Percentiles rank a stretch among this genome's conserved stretches.
These are phyloP conservation scores for Eucalyptus globulus DNA, from an alignment of 345 rosid species.

Conservation along the genomic window DNA sequence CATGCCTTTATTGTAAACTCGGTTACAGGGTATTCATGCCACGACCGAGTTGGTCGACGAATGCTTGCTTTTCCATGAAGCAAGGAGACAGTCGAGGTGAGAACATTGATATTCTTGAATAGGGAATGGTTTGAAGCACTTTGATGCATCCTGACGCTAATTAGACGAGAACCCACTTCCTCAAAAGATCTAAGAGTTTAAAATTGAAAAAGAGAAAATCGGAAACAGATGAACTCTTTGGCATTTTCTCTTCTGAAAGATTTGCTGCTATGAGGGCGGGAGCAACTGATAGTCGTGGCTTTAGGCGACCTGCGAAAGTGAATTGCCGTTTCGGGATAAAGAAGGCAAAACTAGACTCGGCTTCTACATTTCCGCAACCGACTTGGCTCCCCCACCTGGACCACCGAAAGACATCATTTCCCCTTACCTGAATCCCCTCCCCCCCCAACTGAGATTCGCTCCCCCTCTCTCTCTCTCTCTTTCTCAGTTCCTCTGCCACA, in stretches of 20 bases:
- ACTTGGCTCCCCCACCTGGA: neutral
- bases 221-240: neutral
- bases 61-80: neutral
- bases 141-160: neutral
- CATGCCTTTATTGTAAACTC: neutral
- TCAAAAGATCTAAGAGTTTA: neutral
- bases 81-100: neutral
- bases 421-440: neutral
- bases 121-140: neutral
- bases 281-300: slow-evolving; percentile 59
- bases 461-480: too few relatives aligned
- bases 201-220: neutral
- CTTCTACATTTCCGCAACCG: neutral
- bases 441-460: neutral
- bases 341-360: slow-evolving; percentile 9
- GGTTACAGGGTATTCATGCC: neutral
- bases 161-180: neutral
- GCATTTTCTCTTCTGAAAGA: neutral
- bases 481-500: neutral
- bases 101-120: neutral
- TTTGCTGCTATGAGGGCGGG: slow-evolving; percentile 11
- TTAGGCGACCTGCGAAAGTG: slow-evolving; percentile 47
- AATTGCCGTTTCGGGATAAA: slow-evolving; percentile 21
- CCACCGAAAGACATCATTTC: slow-evolving; percentile 5
- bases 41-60: neutral